Percentiles rank a stretch among this genome's conserved stretches.
phyloP scores from a whole-genome alignment of 495 filamentous ascomycete genomes.

The Letharia lupina region DNA sequence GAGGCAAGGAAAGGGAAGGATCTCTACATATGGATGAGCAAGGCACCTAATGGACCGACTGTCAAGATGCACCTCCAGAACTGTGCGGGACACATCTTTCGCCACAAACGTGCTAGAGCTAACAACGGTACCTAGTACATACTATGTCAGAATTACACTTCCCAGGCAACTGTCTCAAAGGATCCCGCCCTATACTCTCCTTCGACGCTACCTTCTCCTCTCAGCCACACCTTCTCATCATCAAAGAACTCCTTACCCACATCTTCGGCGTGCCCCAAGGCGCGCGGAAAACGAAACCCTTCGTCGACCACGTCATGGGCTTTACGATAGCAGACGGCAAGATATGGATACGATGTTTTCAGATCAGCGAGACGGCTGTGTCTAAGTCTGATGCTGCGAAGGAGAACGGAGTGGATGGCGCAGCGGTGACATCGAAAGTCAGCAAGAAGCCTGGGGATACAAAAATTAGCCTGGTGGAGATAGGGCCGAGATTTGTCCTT shows the following conservation, averaged over 20 bases:
- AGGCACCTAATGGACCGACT: slow-evolving; percentile 90
- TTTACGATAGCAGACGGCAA: slow-evolving; percentile 91
- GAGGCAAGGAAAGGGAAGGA: slow-evolving; percentile 93
- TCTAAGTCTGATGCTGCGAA: slow-evolving; percentile 38
- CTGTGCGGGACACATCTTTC: slow-evolving; percentile 22
- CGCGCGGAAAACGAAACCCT: slow-evolving; percentile 84
- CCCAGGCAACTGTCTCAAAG: slow-evolving; percentile 92
- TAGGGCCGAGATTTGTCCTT: slow-evolving; percentile 88
- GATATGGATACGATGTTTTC: slow-evolving; percentile 94
- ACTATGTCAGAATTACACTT: slow-evolving; percentile 96
- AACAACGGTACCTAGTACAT: slow-evolving; percentile 48
- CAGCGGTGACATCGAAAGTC: slow-evolving; percentile 30
- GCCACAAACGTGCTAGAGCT: not conserved
- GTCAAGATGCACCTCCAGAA: slow-evolving; percentile 80
- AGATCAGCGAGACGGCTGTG: slow-evolving; percentile 75
- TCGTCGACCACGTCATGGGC: slow-evolving; percentile 87
- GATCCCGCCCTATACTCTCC: slow-evolving; percentile 85
- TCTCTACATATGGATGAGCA: slow-evolving; percentile 87
- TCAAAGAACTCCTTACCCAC: slow-evolving; percentile 82
- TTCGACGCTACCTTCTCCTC: slow-evolving; percentile 71
- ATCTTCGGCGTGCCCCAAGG: slow-evolving; percentile 90
- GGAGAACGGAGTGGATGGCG: slow-evolving; percentile 27
- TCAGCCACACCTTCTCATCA: slow-evolving; percentile 53
- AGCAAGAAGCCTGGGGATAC: slow-evolving; percentile 45
- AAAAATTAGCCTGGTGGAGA: slow-evolving; percentile 80